These are phyloP conservation scores for Komagataella phaffii DNA, from an alignment of 805 yeast genomes.

Conservation along the genomic window DNA sequence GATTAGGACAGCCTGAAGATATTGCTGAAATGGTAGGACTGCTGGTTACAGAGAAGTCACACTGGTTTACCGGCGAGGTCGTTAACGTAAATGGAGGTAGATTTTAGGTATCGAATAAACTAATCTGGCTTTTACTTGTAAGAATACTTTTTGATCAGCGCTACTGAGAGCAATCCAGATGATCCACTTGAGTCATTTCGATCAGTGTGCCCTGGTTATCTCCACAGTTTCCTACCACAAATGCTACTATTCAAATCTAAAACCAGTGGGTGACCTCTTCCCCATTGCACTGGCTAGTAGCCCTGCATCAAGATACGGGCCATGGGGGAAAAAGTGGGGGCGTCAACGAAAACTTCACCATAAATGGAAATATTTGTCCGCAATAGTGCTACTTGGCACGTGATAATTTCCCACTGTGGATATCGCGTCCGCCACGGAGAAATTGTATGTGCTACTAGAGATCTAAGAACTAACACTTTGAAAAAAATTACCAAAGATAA, in stretches of 20 bases:
- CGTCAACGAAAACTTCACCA: not conserved
- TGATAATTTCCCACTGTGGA: not conserved
- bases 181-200: too few relatives aligned
- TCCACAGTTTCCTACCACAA: too few relatives aligned
- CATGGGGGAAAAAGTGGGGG: too few relatives aligned
- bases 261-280: not conserved
- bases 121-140: too few relatives aligned
- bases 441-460: not conserved
- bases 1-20: conserved; percentile 10
- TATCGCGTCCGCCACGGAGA: not conserved
- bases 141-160: too few relatives aligned
- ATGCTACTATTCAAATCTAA: not conserved
- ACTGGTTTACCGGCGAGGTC: conserved; percentile 8
- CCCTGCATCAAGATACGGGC: not conserved
- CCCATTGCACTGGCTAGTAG: not conserved
- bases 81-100: conserved; percentile 9
- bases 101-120: not conserved
- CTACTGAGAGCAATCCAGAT: too few relatives aligned
- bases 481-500: not conserved
- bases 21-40: conserved; percentile 9
- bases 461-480: not conserved
- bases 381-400: not conserved
- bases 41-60: conserved; percentile 6
- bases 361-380: not conserved
- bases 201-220: too few relatives aligned